Conservation (phyloP, 805 yeast species). For the Saccharomycopsis sp. region DNA sequence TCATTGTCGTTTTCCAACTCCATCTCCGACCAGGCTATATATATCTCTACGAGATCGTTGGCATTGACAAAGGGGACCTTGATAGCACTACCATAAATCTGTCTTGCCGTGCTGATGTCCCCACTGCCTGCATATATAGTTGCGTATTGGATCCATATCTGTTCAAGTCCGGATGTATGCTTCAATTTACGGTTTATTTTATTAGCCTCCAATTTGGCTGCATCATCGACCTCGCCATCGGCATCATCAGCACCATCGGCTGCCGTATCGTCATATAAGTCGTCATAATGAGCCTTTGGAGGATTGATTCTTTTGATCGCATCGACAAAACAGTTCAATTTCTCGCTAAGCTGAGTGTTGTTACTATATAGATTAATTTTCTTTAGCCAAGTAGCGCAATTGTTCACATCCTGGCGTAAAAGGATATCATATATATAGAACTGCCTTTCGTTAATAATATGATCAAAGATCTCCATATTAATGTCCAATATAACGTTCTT, state of each 20-base stretch:
- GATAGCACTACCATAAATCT: constrained; percentile 55
- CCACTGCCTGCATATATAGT: constrained; percentile 48
- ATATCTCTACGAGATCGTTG: constrained; percentile 61
- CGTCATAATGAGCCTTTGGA: constrained; percentile 32
- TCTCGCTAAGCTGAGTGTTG: constrained; percentile 34
- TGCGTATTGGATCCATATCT: constrained; percentile 70
- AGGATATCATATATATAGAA: constrained; percentile 60
- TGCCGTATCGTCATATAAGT: constrained; percentile 8
- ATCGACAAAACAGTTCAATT: constrained; percentile 49
- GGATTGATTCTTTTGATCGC: constrained; percentile 69
- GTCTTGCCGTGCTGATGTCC: constrained; percentile 54
- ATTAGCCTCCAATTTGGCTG: constrained; percentile 9
- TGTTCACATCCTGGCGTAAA: constrained; percentile 53
- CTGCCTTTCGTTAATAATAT: constrained; percentile 49
- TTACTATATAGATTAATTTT: constrained; percentile 44
- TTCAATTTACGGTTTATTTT: constrained; percentile 11
- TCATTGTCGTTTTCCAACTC: constrained; percentile 46
- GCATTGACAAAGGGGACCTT: constrained; percentile 61
- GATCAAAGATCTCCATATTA: constrained; percentile 43
- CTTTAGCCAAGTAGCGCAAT: constrained; percentile 63
- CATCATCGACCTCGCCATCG: not conserved
- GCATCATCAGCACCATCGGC: not conserved
- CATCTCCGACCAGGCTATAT: constrained; percentile 71
- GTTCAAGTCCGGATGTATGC: constrained; percentile 39
- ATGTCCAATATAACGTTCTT: constrained; percentile 35